Percentiles rank a stretch among this genome's conserved stretches.
These are phyloP conservation scores for Pisolithus sp. DNA, from an alignment of 768 basidiomycete genomes.

Conservation along the genomic window DNA sequence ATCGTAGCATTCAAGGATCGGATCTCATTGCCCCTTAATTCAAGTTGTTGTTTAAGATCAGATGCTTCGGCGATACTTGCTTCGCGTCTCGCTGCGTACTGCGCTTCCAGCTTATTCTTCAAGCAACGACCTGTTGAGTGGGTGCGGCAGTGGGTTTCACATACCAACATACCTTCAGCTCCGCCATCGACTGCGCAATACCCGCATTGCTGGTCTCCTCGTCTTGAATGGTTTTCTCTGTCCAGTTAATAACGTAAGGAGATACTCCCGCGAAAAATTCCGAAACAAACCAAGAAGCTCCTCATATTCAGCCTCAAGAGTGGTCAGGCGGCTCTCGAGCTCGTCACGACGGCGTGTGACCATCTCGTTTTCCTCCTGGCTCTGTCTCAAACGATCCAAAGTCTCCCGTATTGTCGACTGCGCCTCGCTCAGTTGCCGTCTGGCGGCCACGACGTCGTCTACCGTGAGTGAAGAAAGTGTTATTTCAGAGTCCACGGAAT, in stretches of 20 bases:
- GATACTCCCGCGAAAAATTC: background rate
- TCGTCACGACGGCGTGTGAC: conserved; percentile 77
- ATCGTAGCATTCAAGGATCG: conserved; percentile 78
- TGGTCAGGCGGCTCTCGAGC: conserved; percentile 71
- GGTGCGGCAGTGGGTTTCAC: background rate
- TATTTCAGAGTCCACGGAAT: conserved; percentile 63
- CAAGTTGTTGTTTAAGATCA: conserved; percentile 87
- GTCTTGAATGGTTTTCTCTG: conserved; percentile 89
- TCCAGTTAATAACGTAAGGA: conserved; percentile 8
- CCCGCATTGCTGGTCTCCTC: conserved; percentile 83
- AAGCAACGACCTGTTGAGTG: conserved; percentile 3
- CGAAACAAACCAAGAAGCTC: conserved; percentile 76
- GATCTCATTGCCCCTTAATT: conserved; percentile 76
- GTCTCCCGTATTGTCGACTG: conserved; percentile 83
- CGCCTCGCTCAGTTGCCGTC: conserved; percentile 84
- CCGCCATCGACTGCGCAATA: conserved; percentile 76
- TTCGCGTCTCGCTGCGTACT: conserved; percentile 90
- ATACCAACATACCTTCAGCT: conserved; percentile 65
- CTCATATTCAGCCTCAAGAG: conserved; percentile 91
- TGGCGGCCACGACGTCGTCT: conserved; percentile 75
- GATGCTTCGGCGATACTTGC: conserved; percentile 77
- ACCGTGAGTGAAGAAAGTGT: conserved; percentile 52
- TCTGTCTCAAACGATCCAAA: conserved; percentile 80
- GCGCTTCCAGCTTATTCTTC: conserved; percentile 89
- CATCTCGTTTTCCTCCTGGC: conserved; percentile 90